phyloP scores from a whole-genome alignment of 345 rosid species.

The Arabis alpina region DNA sequence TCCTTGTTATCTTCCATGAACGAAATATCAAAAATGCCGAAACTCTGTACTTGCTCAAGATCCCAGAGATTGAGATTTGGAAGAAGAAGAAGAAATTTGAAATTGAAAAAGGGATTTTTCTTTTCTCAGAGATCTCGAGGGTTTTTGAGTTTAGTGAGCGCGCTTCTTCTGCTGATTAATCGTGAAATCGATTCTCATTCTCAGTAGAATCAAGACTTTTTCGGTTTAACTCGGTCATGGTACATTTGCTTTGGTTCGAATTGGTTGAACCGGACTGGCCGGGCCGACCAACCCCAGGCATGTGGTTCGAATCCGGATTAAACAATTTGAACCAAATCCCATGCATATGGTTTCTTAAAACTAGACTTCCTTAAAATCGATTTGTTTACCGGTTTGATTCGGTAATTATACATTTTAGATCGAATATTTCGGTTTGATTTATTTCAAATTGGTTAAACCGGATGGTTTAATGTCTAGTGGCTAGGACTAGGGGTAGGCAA shows the following conservation, averaged over 20 bases:
- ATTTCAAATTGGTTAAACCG: too few species aligned
- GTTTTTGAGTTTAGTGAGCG: slow-evolving; percentile 40
- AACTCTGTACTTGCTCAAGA: neutral
- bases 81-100: slow-evolving; percentile 23
- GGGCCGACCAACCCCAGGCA: too few species aligned
- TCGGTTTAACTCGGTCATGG: neutral
- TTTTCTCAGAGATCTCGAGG: slow-evolving; percentile 28
- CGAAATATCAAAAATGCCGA: neutral
- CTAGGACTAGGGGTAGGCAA: too few species aligned
- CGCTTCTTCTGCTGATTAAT: slow-evolving; percentile 12
- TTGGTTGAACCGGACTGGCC: neutral
- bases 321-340: too few species aligned
- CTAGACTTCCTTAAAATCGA: too few species aligned
- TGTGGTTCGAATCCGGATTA: too few species aligned
- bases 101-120: slow-evolving; percentile 1
- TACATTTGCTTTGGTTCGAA: neutral
- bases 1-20: slow-evolving; percentile 58
- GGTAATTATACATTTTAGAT: too few species aligned
- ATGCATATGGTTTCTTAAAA: too few species aligned
- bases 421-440: too few species aligned
- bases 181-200: slow-evolving; percentile 8
- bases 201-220: too few species aligned
- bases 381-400: too few species aligned
- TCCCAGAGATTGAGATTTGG: slow-evolving; percentile 8
- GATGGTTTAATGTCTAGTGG: too few species aligned